phyloP scores from a whole-genome alignment of 2,329 filamentous ascomycete species.

The Diaporthe citriasiana region DNA sequence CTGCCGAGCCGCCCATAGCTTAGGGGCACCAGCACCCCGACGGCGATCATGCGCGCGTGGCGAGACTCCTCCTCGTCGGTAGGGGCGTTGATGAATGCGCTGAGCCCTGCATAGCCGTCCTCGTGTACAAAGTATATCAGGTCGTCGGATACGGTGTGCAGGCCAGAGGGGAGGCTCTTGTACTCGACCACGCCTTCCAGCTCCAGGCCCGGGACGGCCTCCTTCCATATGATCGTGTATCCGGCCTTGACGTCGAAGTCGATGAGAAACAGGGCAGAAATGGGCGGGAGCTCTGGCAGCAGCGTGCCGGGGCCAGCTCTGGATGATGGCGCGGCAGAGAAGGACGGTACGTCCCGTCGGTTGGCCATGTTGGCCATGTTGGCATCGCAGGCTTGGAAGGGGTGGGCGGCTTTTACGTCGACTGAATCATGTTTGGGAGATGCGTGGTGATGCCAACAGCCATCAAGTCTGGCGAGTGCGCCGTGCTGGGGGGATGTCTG shows the following conservation, averaged over 20 bases:
- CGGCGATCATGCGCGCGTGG: slow-evolving; percentile 92
- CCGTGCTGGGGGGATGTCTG: slow-evolving; percentile 11
- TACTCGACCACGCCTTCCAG: slow-evolving; percentile 94
- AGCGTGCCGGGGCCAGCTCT: slow-evolving; percentile 47
- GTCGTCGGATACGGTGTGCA: slow-evolving; percentile 90
- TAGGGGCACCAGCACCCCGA: slow-evolving; percentile 88
- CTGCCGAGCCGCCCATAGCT: slow-evolving; percentile 88
- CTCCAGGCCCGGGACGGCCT: slow-evolving; percentile 75
- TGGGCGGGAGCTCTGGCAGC: slow-evolving; percentile 67
- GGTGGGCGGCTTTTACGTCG: slow-evolving; percentile 26
- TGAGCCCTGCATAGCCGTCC: slow-evolving; percentile 84
- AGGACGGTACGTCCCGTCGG: slow-evolving; percentile 26
- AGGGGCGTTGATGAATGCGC: slow-evolving; percentile 88
- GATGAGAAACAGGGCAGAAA: slow-evolving; percentile 88
- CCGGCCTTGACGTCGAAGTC: slow-evolving; percentile 93
- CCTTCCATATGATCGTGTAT: slow-evolving; percentile 93
- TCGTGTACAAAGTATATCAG: slow-evolving; percentile 95
- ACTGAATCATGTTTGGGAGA: slow-evolving; percentile 37
- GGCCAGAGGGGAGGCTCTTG: slow-evolving; percentile 93
- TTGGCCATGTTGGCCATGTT: slow-evolving; percentile 37
- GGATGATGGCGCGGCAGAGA: slow-evolving; percentile 29
- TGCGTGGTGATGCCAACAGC: slow-evolving; percentile 32
- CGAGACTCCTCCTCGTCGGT: slow-evolving; percentile 82
- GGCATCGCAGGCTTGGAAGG: slow-evolving; percentile 4
- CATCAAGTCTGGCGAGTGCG: slow-evolving; percentile 20